Evolutionary conservation across 2,329 filamentous ascomycete species (phyloP), one percentile per base, ranked within the genome.

Genomic region (Colletotrichum orchidophilum): DNA sequence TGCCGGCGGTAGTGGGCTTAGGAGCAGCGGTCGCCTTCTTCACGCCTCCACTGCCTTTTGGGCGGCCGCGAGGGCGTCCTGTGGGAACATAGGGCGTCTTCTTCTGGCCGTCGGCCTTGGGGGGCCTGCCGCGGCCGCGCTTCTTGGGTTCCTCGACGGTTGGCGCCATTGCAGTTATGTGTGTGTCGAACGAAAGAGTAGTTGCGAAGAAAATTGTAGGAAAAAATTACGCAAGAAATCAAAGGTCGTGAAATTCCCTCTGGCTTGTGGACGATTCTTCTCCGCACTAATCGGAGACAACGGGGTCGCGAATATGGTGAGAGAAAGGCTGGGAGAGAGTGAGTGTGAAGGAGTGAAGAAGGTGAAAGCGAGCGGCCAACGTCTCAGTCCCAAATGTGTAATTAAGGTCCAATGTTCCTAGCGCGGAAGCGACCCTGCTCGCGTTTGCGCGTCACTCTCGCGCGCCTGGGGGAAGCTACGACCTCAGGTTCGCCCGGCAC

Each of bases 61-160:
- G 85, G 11, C 85, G 83, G 31, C 85, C 85, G n/a, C 85, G 83
- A 50, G 83, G 83, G n/a, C 83, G 81, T 35, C 85, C 85, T 1
- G 80, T 81, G 27, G 84, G 80, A 3, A 76, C 78, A 42, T 83
- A 81, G 61, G 77, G 73, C n/a, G 79, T 67, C 54, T 71, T 73
- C 77, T 83, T 84, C 71, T 78, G 77, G 35, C 83, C 74, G 59
- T 81, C 83, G 63, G 80, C 81, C 75, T 84, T 83, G 60, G 80
- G 78, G 15, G 81, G 80, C 21, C 82, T 79, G 35, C 81, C 81
- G 53, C 81, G 81, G 49, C 81, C 80, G 68, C 79, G 79, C 74
- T 82, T 82, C 57, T 73, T 62, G 39, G 73, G 60, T n/a, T 54
- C 71, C 15, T 70, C 63, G 26, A 54, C 62, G 13, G 71, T 68